Evolutionary conservation across 1,284 basidiomycete genomes (phyloP), one percentile per base, ranked within the genome.

Genomic region (Dichomitus squalens): DNA sequence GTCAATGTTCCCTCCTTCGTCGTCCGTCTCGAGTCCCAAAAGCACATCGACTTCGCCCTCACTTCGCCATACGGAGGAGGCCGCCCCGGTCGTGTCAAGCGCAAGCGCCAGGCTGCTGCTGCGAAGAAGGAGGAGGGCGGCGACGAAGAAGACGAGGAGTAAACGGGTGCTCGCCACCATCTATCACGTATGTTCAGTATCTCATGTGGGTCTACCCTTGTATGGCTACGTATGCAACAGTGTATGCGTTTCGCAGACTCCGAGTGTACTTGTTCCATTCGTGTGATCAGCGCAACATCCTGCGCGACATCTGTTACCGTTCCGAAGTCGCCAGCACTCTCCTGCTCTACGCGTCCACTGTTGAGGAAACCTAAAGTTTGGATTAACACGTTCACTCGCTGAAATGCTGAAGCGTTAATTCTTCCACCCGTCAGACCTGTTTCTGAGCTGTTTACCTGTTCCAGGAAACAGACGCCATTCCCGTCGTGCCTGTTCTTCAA

Each of bases 1-100:
- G 97, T 99, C 82, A 96, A 98, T 81, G 93, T 98, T 54, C 97
- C 97, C 40, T 98, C 96, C 16, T 99, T 99, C 76, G 93, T 98
- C 72, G 97, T 99, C 70, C 95, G 93, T 78, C 89, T 96, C 72
- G 93, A 95, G 83, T 94, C 92, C 62, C 93, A 96, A 86, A 96
- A 95, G 70, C 96, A 99, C 87, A 96, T 99, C 75, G 96, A 99
- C 86, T 98, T 98, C 75, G 92, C 96, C 43, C 89, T 97, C 72
- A 98, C 92, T 64, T 97, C 95, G 67, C 96, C 96, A 55, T 98
- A 96, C 75, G 97, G 96, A 75, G 96, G 96, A 74, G 96, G 92
- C 69, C 93, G 96, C 68, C 82, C 96, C 64, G 96, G 97, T 71
- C 96, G 97, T 74, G 95, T 98, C 75, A 98, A 99, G 92, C 89